Evolutionary conservation across 495 filamentous ascomycete species (phyloP).

Genomic region (Mycothermus thermophilus): DNA sequence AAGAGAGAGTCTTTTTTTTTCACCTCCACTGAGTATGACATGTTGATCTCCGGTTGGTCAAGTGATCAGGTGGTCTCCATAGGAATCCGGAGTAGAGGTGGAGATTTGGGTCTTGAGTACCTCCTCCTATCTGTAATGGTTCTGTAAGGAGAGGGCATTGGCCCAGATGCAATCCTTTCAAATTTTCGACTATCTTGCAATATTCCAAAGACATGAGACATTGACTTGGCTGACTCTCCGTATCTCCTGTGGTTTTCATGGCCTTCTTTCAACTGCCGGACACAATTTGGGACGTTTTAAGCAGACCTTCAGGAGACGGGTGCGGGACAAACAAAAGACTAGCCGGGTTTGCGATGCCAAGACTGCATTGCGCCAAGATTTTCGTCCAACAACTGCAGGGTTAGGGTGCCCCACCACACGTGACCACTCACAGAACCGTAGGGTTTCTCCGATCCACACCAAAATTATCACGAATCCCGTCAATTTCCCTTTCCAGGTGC

Average conservation of each 20-base stretch:
- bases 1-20: neutral
- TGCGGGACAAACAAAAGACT: neutral
- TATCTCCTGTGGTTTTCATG: no score
- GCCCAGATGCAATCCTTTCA: slow-evolving; percentile 51
- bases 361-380: neutral
- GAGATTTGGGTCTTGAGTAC: neutral
- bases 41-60: slow-evolving; percentile 1
- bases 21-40: no score
- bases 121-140: neutral
- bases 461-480: slow-evolving; percentile 22
- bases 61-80: neutral
- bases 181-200: no score
- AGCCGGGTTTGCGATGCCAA: no score
- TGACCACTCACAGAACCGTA: slow-evolving; percentile 19
- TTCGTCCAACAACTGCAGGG: slow-evolving; percentile 6
- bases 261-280: no score
- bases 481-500: slow-evolving; percentile 18
- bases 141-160: slow-evolving; percentile 27
- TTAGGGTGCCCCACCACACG: slow-evolving; percentile 10
- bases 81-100: neutral
- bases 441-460: slow-evolving; percentile 27
- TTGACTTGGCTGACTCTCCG: no score
- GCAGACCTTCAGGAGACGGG: neutral
- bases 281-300: neutral
- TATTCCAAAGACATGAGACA: no score